Percentiles rank a stretch among this genome's conserved stretches.
These are phyloP conservation scores for Sideroxylon spinosum DNA, from an alignment of 179 eudicot species.

Conservation along the genomic window DNA sequence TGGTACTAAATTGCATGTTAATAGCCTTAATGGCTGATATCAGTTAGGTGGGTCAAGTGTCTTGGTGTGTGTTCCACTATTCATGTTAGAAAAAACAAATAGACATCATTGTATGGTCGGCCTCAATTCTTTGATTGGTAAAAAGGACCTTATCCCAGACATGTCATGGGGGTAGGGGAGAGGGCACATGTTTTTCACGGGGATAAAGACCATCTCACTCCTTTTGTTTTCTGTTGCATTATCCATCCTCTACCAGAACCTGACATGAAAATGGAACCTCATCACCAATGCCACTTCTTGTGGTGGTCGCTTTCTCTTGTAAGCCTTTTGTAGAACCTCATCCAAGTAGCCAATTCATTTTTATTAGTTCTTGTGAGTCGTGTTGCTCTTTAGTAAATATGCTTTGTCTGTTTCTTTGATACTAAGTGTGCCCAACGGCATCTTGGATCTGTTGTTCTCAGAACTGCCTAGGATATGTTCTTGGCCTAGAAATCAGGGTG, in stretches of 20 bases:
- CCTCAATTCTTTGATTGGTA: slow-evolving; percentile 9
- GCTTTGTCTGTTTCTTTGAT: not conserved
- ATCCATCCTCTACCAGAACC: slow-evolving; percentile 14
- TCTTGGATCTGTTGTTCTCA: not conserved
- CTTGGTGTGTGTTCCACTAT: not conserved
- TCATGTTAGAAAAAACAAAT: slow-evolving; percentile 10
- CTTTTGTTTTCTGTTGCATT: slow-evolving; percentile 17
- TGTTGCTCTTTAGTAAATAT: not conserved
- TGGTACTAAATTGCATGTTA: not conserved
- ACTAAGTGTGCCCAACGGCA: not conserved
- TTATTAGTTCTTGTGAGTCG: not conserved
- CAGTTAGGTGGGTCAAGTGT: not conserved
- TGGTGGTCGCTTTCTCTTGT: not conserved
- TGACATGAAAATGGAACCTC: slow-evolving; percentile 15
- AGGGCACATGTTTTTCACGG: slow-evolving; percentile 18
- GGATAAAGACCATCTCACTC: not conserved
- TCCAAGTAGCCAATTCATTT: not conserved
- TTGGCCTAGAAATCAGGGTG: not conserved
- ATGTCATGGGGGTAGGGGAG: slow-evolving; percentile 30
- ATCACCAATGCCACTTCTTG: not conserved
- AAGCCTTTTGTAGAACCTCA: not conserved
- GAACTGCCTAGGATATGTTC: not conserved
- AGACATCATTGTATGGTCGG: slow-evolving; percentile 18
- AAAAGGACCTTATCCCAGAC: slow-evolving; percentile 28
- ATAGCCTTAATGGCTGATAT: not conserved